Base-by-base conservation (phyloP, 495 filamentous ascomycete species). In the Penicillium malachiteum region DNA sequence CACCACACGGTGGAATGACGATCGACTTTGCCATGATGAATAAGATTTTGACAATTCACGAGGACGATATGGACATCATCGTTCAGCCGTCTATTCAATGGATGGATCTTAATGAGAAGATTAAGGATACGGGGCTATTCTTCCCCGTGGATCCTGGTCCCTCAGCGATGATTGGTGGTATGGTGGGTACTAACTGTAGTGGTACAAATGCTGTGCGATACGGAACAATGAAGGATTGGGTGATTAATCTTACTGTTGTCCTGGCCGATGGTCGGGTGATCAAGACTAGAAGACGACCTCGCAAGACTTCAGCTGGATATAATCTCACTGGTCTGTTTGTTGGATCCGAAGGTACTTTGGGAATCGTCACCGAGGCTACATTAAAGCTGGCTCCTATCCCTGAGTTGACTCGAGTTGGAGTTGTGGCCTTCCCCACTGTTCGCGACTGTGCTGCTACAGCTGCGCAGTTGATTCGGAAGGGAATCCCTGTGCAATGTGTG, bases 161-260 rank as follows among this genome's bases (percentile, higher is more conserved):
- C 60, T 78, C 81, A 12, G 81, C 75, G 3, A 89, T 89, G 84
- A 96, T 97, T 57, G 93, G 93, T 37, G 93, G 93, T 39, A 97
- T 97, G 93, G 85, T 97, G 11, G 92, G 90, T 0, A 97, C 93
- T 0, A 92, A 92, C 32, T 97, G 93, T 78, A 88, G 84, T 56
- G 93, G 93, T 34, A 97, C 93, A 32, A 96, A 97, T 69, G 87
- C 93, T 13, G 92, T 95, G 63, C 81, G 90, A 21, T 97, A 96
- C 67, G 93, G 93, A 1, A 96, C 93, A 0, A 97, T 97, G 93
- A 86, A 90, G 58, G 93, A 97, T 64, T 97, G 92, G 91, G 93
- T 97, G 0, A 74, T 97, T 26, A 87, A 84, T 44, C 74, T 98
- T 21, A 98, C 93, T 0, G 90, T 96, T 10, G 94, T 98, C 0